Conservation (phyloP, 1,284 basidiomycete species). For the Xerocomus minutiporus region DNA sequence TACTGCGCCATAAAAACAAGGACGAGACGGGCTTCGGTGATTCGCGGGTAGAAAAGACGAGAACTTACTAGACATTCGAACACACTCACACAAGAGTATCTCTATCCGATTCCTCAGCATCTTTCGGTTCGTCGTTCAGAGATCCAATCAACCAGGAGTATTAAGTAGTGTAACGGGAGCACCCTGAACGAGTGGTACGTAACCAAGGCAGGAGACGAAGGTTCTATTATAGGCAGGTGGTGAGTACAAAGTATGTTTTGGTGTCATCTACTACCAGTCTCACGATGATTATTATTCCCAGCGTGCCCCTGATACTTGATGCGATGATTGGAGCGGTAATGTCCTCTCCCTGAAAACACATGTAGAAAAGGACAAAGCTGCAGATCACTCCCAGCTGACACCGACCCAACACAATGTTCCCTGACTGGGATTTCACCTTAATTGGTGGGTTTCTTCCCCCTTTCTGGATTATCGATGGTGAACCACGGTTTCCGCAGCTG, state of each 20-base stretch:
- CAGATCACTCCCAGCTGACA: background rate
- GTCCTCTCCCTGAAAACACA: constrained; percentile 1
- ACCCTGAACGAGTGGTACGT: background rate
- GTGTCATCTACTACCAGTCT: background rate
- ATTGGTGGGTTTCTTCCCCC: constrained; percentile 9
- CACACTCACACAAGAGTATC: background rate
- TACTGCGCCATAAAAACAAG: background rate
- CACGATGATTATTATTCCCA: background rate
- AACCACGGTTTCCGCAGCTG: constrained; percentile 5
- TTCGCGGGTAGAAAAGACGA: background rate
- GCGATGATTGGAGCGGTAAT: background rate
- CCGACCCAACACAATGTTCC: constrained; percentile 15
- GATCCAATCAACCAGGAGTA: background rate
- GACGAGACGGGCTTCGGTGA: background rate
- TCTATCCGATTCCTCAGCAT: background rate
- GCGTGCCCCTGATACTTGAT: background rate
- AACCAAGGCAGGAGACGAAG: background rate
- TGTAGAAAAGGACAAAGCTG: constrained; percentile 6
- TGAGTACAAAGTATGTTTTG: background rate
- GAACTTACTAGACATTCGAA: background rate
- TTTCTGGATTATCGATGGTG: background rate
- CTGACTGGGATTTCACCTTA: constrained; percentile 10
- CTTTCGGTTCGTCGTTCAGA: background rate
- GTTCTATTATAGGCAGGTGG: background rate
- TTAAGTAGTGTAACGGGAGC: background rate